phyloP scores from a whole-genome alignment of 331 rosid genomes.

The Dryas integrifolia region DNA sequence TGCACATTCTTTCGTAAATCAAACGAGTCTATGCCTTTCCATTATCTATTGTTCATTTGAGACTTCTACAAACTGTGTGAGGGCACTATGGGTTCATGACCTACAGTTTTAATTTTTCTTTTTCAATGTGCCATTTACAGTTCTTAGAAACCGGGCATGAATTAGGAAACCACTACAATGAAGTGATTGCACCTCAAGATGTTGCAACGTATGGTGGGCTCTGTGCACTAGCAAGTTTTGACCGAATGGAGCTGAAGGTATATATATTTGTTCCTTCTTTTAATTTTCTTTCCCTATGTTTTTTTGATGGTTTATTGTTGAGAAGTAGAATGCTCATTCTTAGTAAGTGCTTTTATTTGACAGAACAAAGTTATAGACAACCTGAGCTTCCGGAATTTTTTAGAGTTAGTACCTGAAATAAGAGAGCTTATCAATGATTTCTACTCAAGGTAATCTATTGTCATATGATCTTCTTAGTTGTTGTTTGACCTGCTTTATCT shows the following conservation, averaged over 20 bases:
- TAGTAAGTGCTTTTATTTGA: conserved; percentile 32
- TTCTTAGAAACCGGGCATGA: conserved; percentile 83
- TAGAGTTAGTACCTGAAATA: conserved; percentile 94
- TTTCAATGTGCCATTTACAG: conserved; percentile 43
- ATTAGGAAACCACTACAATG: conserved; percentile 74
- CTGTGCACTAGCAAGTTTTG: conserved; percentile 97
- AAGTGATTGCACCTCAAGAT: conserved; percentile 94
- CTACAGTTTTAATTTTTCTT: not conserved
- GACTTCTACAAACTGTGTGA: not conserved
- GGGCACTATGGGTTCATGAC: not conserved
- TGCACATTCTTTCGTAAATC: not conserved
- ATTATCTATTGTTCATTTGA: not conserved
- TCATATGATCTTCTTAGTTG: conserved; percentile 7
- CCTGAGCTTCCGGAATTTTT: conserved; percentile 75
- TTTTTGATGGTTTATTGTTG: conserved; percentile 16
- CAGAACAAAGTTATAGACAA: conserved; percentile 96
- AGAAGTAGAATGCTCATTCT: conserved; percentile 20
- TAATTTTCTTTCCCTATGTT: not conserved
- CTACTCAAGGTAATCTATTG: conserved; percentile 74
- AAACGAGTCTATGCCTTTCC: not conserved
- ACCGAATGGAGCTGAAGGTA: conserved; percentile 90
- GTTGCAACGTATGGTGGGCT: conserved; percentile 98
- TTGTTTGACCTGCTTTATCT: not conserved
- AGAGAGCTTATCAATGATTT: conserved; percentile 95
- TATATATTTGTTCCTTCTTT: conserved; percentile 32